These are phyloP conservation scores for Bjerkandera adusta DNA, from an alignment of 1,284 basidiomycete species.

Conservation along the genomic window DNA sequence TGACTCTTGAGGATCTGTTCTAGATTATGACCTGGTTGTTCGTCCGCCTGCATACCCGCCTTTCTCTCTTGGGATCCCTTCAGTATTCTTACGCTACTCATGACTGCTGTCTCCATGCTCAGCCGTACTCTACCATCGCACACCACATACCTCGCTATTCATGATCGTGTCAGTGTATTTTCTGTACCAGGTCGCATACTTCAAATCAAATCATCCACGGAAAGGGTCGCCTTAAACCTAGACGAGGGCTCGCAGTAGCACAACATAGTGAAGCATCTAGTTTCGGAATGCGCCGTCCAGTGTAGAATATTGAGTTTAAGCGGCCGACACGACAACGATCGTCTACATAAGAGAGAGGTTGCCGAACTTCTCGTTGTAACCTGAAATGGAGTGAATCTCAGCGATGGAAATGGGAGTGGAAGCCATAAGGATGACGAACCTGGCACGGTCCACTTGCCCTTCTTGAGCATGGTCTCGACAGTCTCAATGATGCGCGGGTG, in stretches of 20 bases:
- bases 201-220: too few species aligned
- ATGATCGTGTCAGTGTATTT: conserved; percentile 5
- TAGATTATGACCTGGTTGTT: conserved; percentile 31
- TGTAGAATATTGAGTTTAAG: too few species aligned
- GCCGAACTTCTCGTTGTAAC: conserved; percentile 93
- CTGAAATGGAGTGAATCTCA: conserved; percentile 34
- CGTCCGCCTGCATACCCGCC: conserved; percentile 6
- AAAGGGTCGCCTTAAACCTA: too few species aligned
- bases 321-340: conserved; percentile 15
- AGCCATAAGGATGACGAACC: conserved; percentile 46
- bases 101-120: conserved; percentile 1
- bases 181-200: conserved; percentile 6
- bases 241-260: too few species aligned
- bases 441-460: conserved; percentile 98
- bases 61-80: background rate
- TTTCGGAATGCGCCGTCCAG: too few species aligned
- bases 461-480: conserved; percentile 96
- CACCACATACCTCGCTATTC: conserved; percentile 1
- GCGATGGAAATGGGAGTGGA: conserved; percentile 1
- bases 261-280: too few species aligned
- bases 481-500: conserved; percentile 92
- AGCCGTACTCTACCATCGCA: conserved; percentile 2
- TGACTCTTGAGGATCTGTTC: conserved; percentile 95
- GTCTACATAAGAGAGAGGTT: conserved; percentile 85
- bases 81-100: too few species aligned